Conservation (phyloP, 192 early-diverging fungal species). For the Piromyces sp. region DNA sequence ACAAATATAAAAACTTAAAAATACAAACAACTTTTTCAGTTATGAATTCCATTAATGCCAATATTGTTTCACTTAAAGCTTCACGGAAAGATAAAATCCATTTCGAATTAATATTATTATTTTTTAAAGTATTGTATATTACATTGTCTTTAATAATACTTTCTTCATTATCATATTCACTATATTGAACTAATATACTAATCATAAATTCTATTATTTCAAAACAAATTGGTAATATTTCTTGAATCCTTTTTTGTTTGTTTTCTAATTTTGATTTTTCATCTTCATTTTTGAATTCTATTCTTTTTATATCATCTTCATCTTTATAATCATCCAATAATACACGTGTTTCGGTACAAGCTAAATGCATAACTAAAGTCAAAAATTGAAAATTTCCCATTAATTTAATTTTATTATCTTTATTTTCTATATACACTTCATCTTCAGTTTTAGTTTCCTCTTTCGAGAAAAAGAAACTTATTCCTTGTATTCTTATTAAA, state of each 20-base stretch:
- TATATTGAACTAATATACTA: not conserved
- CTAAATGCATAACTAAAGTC: not conserved
- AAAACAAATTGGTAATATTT: not conserved
- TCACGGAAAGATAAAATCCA: not conserved
- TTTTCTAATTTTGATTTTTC: not conserved
- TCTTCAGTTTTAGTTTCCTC: not conserved
- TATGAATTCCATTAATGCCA: not conserved
- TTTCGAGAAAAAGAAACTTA: not conserved
- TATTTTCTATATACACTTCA: not conserved
- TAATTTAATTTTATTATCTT: not conserved
- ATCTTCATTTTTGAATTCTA: not conserved
- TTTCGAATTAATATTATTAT: not conserved
- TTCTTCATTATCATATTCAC: not conserved
- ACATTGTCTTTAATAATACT: not conserved
- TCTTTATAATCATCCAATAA: not conserved
- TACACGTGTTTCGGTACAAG: not conserved
- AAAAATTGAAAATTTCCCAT: not conserved
- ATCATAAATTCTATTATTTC: not conserved
- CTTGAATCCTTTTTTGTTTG: not conserved
- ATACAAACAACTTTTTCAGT: not conserved
- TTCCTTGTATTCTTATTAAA: not conserved
- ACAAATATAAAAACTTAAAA: not conserved
- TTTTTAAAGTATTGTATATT: not conserved
- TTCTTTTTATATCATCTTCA: not conserved
- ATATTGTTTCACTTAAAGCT: not conserved